phyloP scores from a whole-genome alignment of 2,329 filamentous ascomycete species.

The Arthrocladium fulminans region DNA sequence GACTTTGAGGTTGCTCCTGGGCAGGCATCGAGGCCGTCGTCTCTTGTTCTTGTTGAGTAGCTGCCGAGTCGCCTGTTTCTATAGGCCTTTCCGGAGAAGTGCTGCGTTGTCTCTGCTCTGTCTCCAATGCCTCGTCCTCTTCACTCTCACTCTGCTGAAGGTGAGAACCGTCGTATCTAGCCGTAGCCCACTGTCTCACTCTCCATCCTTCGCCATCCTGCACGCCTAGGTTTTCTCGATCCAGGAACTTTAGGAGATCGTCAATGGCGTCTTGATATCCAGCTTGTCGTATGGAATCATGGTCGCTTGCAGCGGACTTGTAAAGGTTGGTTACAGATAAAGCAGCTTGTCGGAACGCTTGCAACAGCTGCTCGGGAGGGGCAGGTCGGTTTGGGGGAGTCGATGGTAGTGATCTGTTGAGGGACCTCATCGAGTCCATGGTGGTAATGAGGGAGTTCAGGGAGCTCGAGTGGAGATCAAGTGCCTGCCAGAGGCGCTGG shows the following conservation, averaged over 20 bases:
- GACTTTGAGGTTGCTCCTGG: constrained; percentile 5
- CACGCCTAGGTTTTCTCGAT: constrained; percentile 69
- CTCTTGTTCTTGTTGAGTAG: constrained; percentile 28
- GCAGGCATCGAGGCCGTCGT: not conserved
- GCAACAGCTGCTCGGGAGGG: constrained; percentile 55
- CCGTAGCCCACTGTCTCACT: constrained; percentile 52
- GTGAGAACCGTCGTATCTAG: constrained; percentile 35
- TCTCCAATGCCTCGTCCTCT: constrained; percentile 33
- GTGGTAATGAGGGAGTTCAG: not conserved
- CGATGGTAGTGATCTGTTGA: constrained; percentile 53
- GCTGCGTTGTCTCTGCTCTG: constrained; percentile 23
- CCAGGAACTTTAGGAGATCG: constrained; percentile 75
- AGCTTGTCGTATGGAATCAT: constrained; percentile 64
- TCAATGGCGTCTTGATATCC: constrained; percentile 94
- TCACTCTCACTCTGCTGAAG: constrained; percentile 32
- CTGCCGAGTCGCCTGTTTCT: constrained; percentile 26
- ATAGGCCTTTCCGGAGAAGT: constrained; percentile 18
- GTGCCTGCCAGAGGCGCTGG: not conserved
- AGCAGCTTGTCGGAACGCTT: constrained; percentile 85
- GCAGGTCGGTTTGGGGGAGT: constrained; percentile 33
- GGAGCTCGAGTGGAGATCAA: not conserved
- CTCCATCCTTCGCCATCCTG: constrained; percentile 68
- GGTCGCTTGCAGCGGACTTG: constrained; percentile 74
- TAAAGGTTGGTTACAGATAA: constrained; percentile 94
- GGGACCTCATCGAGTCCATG: constrained; percentile 58